A percentile compares a stretch with the other conserved stretches of the same genome.
Conservation (phyloP, 2,329 filamentous ascomycete species). For the Phialophora tarda region DNA sequence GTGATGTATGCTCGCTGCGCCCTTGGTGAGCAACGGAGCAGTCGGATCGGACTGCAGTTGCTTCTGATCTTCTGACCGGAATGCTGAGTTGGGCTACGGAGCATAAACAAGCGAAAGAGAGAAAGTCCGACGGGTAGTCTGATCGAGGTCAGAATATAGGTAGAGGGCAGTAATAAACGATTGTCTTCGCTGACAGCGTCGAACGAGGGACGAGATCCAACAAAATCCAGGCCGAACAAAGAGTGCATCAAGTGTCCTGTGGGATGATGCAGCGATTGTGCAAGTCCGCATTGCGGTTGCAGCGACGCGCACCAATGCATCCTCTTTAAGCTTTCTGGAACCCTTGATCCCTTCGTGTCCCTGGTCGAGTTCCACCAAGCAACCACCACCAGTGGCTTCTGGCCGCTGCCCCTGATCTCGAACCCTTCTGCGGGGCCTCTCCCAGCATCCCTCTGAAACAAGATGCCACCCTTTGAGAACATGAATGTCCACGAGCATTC, state of each 20-base stretch:
- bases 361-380: conserved; percentile 3
- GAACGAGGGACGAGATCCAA: conserved; percentile 17
- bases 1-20: conserved; percentile 9
- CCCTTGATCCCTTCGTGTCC: neutral
- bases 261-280: conserved; percentile 15
- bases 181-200: conserved; percentile 28
- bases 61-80: conserved; percentile 23
- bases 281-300: conserved; percentile 14
- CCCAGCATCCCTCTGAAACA: conserved; percentile 26
- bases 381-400: conserved; percentile 23
- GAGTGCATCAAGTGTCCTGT: neutral
- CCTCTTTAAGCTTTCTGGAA: neutral
- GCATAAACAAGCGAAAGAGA: conserved; percentile 20
- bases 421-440: conserved; percentile 26
- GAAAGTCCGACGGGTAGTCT: conserved; percentile 25
- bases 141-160: conserved; percentile 27
- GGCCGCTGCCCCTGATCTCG: conserved; percentile 31
- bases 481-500: conserved; percentile 5
- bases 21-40: conserved; percentile 27
- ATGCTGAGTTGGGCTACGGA: conserved; percentile 26
- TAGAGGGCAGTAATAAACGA: conserved; percentile 29
- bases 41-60: conserved; percentile 26
- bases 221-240: conserved; percentile 18
- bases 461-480: conserved; percentile 25
- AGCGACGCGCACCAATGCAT: conserved; percentile 15